A percentile compares a stretch with the other conserved stretches of the same genome.
These are phyloP conservation scores for Pseudogymnoascus verrucosus DNA, from an alignment of 2,329 filamentous ascomycete genomes.

Conservation along the genomic window DNA sequence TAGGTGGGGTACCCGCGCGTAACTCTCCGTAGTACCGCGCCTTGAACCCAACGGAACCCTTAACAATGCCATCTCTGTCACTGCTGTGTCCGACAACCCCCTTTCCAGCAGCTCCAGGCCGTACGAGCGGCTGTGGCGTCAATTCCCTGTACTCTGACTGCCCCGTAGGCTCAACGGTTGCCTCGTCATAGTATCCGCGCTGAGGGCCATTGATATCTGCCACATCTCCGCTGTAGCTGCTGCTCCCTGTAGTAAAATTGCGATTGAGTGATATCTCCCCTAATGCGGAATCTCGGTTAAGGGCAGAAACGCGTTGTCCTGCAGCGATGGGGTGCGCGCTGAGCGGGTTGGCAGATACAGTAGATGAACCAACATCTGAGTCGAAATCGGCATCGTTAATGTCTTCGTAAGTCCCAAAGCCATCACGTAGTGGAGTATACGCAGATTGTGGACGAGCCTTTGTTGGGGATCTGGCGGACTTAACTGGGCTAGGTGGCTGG, in stretches of 20 bases:
- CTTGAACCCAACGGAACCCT: slow-evolving; percentile 8
- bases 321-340: background rate
- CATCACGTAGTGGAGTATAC: background rate
- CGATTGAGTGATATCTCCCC: slow-evolving; percentile 4
- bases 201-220: slow-evolving; percentile 2
- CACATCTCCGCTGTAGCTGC: background rate
- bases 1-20: slow-evolving; percentile 43
- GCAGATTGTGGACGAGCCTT: background rate
- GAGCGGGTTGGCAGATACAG: background rate
- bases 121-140: background rate
- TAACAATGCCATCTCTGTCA: slow-evolving; percentile 5
- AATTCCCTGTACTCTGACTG: background rate
- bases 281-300: background rate
- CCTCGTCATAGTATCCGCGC: background rate
- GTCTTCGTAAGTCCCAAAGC: slow-evolving; percentile 8
- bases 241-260: background rate
- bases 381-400: background rate
- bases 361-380: background rate
- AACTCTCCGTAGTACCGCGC: slow-evolving; percentile 53
- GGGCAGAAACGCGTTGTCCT: background rate
- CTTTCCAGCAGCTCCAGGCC: background rate
- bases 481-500: background rate
- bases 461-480: background rate
- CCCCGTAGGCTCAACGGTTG: background rate
- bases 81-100: background rate